phyloP scores from a whole-genome alignment of 345 rosid genomes.

The Euphorbia pulcherrima region DNA sequence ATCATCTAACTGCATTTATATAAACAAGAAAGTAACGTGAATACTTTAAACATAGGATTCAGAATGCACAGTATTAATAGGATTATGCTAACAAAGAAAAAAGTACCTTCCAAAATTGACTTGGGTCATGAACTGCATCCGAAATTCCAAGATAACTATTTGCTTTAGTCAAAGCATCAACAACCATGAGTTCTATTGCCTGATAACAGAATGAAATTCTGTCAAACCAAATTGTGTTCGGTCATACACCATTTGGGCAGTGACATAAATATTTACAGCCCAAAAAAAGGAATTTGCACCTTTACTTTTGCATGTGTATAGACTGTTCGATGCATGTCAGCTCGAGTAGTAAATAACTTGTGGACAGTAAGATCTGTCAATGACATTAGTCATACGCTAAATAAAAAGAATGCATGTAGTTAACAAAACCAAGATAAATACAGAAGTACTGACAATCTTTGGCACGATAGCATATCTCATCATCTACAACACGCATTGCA shows the following conservation, averaged over 20 bases:
- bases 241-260: background rate
- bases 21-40: background rate
- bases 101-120: slow-evolving; percentile 23
- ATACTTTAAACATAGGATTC: background rate
- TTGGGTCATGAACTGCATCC: slow-evolving; percentile 20
- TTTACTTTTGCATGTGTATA: slow-evolving; percentile 32
- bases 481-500: slow-evolving; percentile 24
- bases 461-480: slow-evolving; percentile 29
- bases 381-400: background rate
- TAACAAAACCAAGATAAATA: background rate
- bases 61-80: background rate
- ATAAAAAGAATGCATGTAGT: background rate
- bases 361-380: slow-evolving; percentile 24
- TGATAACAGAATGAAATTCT: slow-evolving; percentile 5
- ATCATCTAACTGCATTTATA: slow-evolving; percentile 27
- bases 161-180: slow-evolving; percentile 25
- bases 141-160: slow-evolving; percentile 19
- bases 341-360: slow-evolving; percentile 27
- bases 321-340: slow-evolving; percentile 30
- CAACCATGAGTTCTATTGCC: slow-evolving; percentile 33
- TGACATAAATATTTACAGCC: background rate
- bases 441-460: slow-evolving; percentile 25
- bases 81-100: background rate
- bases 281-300: slow-evolving; percentile 9
- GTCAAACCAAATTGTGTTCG: slow-evolving; percentile 4